phyloP scores from a whole-genome alignment of 202 grass and related monocot genomes.

The Dendrocalamus latiflorus region DNA sequence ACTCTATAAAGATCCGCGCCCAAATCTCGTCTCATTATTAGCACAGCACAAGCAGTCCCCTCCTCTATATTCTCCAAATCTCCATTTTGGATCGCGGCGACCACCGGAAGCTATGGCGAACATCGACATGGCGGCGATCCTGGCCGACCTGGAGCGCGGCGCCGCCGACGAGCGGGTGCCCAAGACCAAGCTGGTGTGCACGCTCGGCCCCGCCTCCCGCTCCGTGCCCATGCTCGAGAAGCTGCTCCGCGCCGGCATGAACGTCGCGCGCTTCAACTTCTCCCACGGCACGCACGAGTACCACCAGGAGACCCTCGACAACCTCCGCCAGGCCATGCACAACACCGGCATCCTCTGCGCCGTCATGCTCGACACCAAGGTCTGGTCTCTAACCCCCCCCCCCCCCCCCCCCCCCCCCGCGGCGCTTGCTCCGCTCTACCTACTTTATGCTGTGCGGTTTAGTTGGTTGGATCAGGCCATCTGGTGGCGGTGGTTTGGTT shows the following conservation, averaged over 20 bases:
- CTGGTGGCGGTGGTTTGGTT: background rate
- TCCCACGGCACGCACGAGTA: conserved; percentile 91
- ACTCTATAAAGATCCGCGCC: background rate
- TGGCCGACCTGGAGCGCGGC: conserved; percentile 45
- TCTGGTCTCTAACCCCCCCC: background rate
- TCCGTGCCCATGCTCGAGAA: conserved; percentile 89
- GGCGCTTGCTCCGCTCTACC: background rate
- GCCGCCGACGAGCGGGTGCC: conserved; percentile 40
- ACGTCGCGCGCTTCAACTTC: conserved; percentile 98
- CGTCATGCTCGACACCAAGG: conserved; percentile 99
- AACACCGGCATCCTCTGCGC: conserved; percentile 89
- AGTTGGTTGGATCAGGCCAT: background rate
- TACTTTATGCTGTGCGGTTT: background rate
- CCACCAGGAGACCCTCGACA: conserved; percentile 95
- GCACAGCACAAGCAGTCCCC: background rate
- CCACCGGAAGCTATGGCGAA: conserved; percentile 53
- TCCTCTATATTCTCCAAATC: background rate
- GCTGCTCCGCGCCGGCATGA: conserved; percentile 93
- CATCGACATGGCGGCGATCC: conserved; percentile 76
- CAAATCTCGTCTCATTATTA: conserved; percentile 10
- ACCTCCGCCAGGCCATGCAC: conserved; percentile 83
- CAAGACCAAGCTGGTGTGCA: conserved; percentile 81
- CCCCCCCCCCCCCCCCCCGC: too few relatives aligned
- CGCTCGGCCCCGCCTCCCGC: conserved; percentile 78
- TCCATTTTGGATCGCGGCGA: background rate